These are phyloP conservation scores for Linum tenue DNA, from an alignment of 345 rosid genomes.

Conservation along the genomic window DNA sequence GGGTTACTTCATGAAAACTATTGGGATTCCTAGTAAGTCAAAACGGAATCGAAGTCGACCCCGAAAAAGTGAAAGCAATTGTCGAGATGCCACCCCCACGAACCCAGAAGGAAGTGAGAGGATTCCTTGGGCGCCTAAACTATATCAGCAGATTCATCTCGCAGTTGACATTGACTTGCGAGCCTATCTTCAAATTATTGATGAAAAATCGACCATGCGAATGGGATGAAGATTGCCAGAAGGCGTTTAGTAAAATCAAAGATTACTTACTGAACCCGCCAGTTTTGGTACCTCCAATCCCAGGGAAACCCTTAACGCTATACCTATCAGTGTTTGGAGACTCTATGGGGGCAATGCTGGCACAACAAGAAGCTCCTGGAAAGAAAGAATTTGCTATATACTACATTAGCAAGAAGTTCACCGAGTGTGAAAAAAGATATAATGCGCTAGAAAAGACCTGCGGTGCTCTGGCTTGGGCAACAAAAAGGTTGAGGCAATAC, in stretches of 20 bases:
- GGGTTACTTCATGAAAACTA: slow-evolving; percentile 3
- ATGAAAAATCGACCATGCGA: background rate
- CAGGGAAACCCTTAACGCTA: background rate
- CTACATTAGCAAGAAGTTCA: background rate
- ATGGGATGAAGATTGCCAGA: background rate
- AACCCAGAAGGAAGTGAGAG: background rate
- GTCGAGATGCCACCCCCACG: background rate
- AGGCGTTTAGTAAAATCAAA: background rate
- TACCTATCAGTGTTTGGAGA: background rate
- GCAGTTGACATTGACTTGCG: background rate
- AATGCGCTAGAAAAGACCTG: background rate
- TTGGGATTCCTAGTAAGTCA: background rate
- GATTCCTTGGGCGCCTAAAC: background rate
- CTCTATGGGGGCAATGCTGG: background rate
- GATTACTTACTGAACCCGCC: background rate
- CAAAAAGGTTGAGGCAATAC: background rate
- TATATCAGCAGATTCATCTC: background rate
- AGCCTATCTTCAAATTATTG: background rate
- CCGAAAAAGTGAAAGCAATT: background rate
- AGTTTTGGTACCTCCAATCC: background rate
- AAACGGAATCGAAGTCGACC: slow-evolving; percentile 3
- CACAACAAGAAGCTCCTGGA: background rate
- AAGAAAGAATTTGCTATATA: background rate
- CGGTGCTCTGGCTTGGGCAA: background rate
- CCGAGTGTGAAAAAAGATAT: background rate